Percentiles rank a stretch among this genome's conserved stretches.
Conservation (phyloP, 805 yeast species). For the Candida sphagnicola region DNA sequence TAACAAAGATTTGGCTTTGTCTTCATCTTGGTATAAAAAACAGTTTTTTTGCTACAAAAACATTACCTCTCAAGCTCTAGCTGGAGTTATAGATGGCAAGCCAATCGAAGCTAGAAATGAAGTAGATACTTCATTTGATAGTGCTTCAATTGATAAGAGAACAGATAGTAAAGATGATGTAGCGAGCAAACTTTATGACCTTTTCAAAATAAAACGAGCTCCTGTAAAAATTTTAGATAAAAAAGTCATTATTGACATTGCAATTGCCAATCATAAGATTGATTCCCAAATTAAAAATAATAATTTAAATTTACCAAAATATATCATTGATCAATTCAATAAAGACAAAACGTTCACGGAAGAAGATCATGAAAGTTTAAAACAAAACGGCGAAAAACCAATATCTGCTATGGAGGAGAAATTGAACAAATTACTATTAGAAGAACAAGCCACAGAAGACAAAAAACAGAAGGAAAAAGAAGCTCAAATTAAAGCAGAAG, state of each 20-base stretch:
- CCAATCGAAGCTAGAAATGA: too few relatives aligned
- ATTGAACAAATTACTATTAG: neutral
- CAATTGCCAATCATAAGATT: slow-evolving; percentile 29
- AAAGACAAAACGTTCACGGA: slow-evolving; percentile 22
- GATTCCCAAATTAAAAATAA: slow-evolving; percentile 37
- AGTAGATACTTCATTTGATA: too few relatives aligned
- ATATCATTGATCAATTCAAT: slow-evolving; percentile 27
- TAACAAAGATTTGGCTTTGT: slow-evolving; percentile 46
- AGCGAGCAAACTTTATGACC: slow-evolving; percentile 3
- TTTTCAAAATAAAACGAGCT: neutral
- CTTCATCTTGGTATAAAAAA: slow-evolving; percentile 38
- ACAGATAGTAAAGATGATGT: slow-evolving; percentile 7
- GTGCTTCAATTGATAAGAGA: too few relatives aligned
- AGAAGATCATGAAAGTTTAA: too few relatives aligned
- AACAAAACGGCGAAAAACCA: neutral
- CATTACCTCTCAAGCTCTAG: slow-evolving; percentile 17
- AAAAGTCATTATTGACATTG: slow-evolving; percentile 37
- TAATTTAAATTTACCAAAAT: slow-evolving; percentile 23
- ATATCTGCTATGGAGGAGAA: slow-evolving; percentile 2
- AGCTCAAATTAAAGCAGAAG: neutral
- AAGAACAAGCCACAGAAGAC: slow-evolving; percentile 3
- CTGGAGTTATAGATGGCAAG: slow-evolving; percentile 1
- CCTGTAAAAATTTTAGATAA: slow-evolving; percentile 9
- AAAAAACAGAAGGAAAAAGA: slow-evolving; percentile 2
- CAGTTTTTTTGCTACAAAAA: slow-evolving; percentile 36